These are phyloP conservation scores for Coemansia sp. DNA, from an alignment of 192 early-diverging fungal genomes.

Conservation along the genomic window DNA sequence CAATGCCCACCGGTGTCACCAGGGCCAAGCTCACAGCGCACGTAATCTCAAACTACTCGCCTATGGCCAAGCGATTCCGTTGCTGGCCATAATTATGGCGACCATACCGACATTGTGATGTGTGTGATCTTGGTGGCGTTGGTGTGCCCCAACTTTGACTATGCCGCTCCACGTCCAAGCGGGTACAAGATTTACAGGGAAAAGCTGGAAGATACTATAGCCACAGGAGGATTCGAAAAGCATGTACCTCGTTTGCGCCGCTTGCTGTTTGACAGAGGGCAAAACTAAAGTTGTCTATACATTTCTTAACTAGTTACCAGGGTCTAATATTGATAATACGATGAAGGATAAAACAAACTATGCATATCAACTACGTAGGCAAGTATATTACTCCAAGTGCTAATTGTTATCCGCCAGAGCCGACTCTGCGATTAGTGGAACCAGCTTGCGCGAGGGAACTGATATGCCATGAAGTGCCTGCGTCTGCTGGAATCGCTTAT, in stretches of 20 bases:
- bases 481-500: not conserved
- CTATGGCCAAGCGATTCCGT: not conserved
- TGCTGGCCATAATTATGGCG: not conserved
- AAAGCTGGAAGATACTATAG: not conserved
- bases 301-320: no score
- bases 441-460: not conserved
- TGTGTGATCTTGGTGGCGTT: not conserved
- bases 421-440: not conserved
- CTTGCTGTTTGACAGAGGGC: no score
- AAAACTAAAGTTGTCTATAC: no score
- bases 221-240: not conserved
- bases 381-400: no score
- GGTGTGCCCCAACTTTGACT: not conserved
- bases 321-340: no score
- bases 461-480: not conserved
- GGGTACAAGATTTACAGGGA: not conserved
- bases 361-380: no score
- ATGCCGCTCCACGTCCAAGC: not conserved
- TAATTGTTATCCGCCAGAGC: not conserved
- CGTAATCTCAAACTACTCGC: not conserved
- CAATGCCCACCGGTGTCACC: not conserved
- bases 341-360: no score
- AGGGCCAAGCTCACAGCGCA: not conserved
- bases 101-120: not conserved
- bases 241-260: no score